Conservation (phyloP, 2,329 filamentous ascomycete species). For the Epichloe coenophiala region DNA sequence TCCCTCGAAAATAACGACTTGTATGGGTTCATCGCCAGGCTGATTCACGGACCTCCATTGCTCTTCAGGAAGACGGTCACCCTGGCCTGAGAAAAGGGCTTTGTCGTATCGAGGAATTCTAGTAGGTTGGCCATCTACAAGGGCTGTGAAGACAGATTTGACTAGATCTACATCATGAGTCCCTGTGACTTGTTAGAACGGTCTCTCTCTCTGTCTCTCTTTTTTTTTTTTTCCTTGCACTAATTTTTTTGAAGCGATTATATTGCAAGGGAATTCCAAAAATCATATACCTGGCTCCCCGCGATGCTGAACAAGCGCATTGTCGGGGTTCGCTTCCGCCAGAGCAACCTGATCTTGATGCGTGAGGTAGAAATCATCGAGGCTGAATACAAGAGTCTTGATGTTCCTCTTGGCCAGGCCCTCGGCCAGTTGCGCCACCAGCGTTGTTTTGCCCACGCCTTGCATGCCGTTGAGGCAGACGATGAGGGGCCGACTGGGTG, state of each 20-base stretch:
- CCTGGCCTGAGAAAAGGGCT: slow-evolving; percentile 58
- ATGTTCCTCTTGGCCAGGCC: slow-evolving; percentile 44
- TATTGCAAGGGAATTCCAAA: background rate
- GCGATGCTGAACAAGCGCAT: slow-evolving; percentile 65
- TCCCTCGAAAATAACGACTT: slow-evolving; percentile 71
- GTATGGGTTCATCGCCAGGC: slow-evolving; percentile 32
- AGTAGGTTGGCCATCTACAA: slow-evolving; percentile 39
- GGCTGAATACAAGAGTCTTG: slow-evolving; percentile 60
- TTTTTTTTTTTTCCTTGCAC: too few species aligned
- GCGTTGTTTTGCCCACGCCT: slow-evolving; percentile 83
- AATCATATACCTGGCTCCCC: slow-evolving; percentile 54
- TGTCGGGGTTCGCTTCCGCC: slow-evolving; percentile 50
- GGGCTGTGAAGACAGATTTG: slow-evolving; percentile 43
- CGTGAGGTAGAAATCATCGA: slow-evolving; percentile 81
- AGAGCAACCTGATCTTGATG: slow-evolving; percentile 55
- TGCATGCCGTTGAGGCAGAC: slow-evolving; percentile 85
- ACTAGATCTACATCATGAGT: slow-evolving; percentile 65
- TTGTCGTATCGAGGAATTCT: slow-evolving; percentile 71
- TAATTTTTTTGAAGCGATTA: background rate
- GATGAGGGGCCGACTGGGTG: slow-evolving; percentile 48
- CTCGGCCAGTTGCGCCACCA: slow-evolving; percentile 54
- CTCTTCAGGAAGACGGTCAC: slow-evolving; percentile 53
- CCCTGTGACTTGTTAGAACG: slow-evolving; percentile 11
- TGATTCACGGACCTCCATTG: slow-evolving; percentile 48
- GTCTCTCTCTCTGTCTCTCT: too few species aligned